These are phyloP conservation scores for Amoeboaphelidium occidentale DNA, from an alignment of 371 early-diverging fungal species.

Conservation along the genomic window DNA sequence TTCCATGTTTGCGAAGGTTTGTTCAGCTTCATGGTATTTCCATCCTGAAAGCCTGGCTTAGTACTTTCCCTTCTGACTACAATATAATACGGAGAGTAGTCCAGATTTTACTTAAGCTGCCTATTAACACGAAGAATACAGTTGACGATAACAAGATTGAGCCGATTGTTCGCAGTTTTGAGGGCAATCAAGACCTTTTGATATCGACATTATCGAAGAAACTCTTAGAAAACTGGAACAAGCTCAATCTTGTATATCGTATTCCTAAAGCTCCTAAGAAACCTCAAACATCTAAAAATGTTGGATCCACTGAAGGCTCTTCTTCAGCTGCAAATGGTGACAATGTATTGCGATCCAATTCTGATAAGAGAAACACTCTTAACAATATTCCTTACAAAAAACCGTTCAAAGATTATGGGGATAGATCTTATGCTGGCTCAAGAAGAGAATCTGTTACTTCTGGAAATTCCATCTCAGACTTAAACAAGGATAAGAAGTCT, in stretches of 20 bases:
- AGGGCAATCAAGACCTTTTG: not conserved
- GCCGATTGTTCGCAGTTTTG: not conserved
- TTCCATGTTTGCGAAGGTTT: slow-evolving; percentile 18
- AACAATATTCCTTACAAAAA: too few species aligned
- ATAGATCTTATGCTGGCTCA: too few species aligned
- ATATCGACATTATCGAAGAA: not conserved
- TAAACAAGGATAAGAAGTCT: too few species aligned
- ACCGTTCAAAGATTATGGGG: too few species aligned
- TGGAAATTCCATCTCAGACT: too few species aligned
- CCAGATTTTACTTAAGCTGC: not conserved
- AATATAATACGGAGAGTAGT: not conserved
- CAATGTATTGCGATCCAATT: too few species aligned
- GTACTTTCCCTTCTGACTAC: not conserved
- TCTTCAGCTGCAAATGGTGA: too few species aligned
- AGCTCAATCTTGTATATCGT: not conserved
- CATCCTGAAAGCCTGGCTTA: slow-evolving; percentile 22
- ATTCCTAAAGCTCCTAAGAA: not conserved
- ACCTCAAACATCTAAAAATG: too few species aligned
- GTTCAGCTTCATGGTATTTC: slow-evolving; percentile 25
- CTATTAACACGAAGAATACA: not conserved
- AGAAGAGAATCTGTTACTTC: too few species aligned
- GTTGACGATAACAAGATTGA: not conserved
- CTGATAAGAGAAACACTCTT: too few species aligned
- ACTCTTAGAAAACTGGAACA: not conserved
- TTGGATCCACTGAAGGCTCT: too few species aligned